Conservation (phyloP, 208 protist genomes). For the Acanthamoeba royreba region DNA sequence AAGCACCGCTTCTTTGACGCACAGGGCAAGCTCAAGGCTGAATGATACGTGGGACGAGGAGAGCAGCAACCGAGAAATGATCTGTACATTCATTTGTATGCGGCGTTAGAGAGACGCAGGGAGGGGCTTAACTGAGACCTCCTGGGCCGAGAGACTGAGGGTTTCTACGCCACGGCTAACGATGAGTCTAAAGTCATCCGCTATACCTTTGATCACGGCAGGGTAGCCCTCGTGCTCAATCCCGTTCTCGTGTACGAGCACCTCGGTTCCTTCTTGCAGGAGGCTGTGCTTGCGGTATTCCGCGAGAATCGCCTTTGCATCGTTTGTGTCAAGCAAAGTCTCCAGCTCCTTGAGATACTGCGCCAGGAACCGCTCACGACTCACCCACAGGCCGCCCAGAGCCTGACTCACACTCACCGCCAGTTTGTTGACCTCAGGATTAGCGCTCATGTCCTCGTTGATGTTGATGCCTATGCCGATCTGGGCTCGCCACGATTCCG, state of each 20-base stretch:
- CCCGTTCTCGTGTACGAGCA: neutral
- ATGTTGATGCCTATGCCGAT: conserved; percentile 39
- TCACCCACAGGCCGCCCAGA: neutral
- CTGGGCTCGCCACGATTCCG: neutral
- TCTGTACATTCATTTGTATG: too few relatives aligned
- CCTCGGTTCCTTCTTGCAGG: neutral
- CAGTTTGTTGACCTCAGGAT: neutral
- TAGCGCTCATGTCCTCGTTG: neutral
- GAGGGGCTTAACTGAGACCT: neutral
- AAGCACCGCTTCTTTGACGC: neutral
- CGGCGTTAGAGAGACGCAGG: too few relatives aligned
- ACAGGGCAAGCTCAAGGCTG: neutral
- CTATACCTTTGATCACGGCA: neutral
- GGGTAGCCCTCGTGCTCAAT: neutral
- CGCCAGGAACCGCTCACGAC: neutral
- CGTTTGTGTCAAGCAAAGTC: neutral
- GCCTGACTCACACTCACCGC: neutral
- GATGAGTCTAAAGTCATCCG: neutral
- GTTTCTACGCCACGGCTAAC: neutral
- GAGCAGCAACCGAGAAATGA: too few relatives aligned
- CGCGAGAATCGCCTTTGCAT: neutral
- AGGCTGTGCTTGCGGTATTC: neutral
- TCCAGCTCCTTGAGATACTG: neutral
- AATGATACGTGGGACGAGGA: too few relatives aligned
- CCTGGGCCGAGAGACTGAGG: neutral